phyloP scores from a whole-genome alignment of 768 basidiomycete genomes.

The Podaxis carcinomalis region DNA sequence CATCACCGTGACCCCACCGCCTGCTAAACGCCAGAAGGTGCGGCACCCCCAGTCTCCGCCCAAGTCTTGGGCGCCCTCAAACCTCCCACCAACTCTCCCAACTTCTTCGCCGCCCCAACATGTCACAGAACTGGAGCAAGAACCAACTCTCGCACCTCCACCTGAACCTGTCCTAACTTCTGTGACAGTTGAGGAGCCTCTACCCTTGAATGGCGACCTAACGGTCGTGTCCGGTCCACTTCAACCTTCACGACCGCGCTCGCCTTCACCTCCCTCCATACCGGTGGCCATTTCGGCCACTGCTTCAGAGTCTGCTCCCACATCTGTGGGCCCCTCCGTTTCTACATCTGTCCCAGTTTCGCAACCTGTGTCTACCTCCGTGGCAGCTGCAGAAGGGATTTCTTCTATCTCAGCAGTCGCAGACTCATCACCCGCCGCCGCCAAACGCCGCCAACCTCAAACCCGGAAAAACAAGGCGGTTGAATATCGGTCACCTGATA shows the following conservation, averaged over 20 bases:
- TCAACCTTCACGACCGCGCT: neutral
- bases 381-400: neutral
- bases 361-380: neutral
- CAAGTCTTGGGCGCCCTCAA: neutral
- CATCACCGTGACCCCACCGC: neutral
- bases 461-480: neutral
- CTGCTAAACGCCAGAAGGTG: slow-evolving; percentile 1
- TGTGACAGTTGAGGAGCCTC: neutral
- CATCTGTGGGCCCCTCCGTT: neutral
- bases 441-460: slow-evolving; percentile 23
- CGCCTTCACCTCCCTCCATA: neutral
- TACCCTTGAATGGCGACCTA: neutral
- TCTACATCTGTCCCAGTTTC: neutral
- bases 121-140: slow-evolving; percentile 6
- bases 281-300: neutral
- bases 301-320: neutral
- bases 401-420: neutral
- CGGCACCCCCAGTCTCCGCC: neutral
- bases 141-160: neutral
- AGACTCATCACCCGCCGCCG: neutral
- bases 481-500: slow-evolving; percentile 6
- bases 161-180: slow-evolving; percentile 4
- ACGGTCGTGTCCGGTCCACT: slow-evolving; percentile 17
- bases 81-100: neutral
- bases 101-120: neutral